Conservation (phyloP, 441 rosid genomes). For the Theobroma grandiflorum region DNA sequence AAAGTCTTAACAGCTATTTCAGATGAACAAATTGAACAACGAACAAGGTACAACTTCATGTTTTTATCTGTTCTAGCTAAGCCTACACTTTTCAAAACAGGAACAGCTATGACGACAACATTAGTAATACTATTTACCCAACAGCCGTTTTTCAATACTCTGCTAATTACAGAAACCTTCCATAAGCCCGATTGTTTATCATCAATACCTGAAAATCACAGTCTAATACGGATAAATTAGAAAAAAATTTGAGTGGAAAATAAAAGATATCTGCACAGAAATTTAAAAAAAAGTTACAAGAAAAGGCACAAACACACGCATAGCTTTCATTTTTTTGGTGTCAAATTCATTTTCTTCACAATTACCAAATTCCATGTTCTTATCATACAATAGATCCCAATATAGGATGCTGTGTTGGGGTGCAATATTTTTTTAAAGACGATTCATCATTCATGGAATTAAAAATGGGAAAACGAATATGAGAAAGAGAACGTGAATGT, state of each 20-base stretch:
- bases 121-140: background rate
- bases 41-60: background rate
- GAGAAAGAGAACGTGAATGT: background rate
- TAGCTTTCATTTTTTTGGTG: too few species aligned
- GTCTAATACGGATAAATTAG: background rate
- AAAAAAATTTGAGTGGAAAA: background rate
- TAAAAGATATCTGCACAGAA: background rate
- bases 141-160: background rate
- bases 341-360: too few species aligned
- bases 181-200: background rate
- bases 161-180: conserved; percentile 7
- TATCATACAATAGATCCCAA: background rate
- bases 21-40: background rate
- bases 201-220: background rate
- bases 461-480: background rate
- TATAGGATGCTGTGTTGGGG: background rate
- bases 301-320: background rate
- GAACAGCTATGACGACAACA: background rate
- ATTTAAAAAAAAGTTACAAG: background rate
- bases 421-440: background rate
- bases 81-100: background rate
- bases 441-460: background rate
- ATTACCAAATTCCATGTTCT: too few species aligned
- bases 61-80: background rate
- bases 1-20: background rate